Base-by-base conservation (phyloP, 2,329 filamentous ascomycete genomes). In the Pestalotiopsis sp. region DNA sequence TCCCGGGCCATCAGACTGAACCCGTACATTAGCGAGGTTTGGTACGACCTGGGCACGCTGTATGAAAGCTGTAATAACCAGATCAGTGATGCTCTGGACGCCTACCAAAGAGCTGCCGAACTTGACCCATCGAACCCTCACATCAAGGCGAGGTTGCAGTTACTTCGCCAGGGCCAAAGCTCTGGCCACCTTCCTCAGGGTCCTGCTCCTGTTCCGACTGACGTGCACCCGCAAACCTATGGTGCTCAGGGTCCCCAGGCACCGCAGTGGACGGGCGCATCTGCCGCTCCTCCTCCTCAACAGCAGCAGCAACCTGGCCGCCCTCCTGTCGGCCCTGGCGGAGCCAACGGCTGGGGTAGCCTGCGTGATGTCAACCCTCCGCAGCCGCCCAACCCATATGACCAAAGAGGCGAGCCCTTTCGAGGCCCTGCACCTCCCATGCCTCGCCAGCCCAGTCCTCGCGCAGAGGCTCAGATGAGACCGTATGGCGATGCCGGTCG, bases 41-140 rank as follows among this genome's bases (percentile, higher is more conserved):
- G 96, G 96, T 99, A 98, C 81, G 96, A 99, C 81, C 85, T 99
- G 52, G 96, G 96, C 71, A 99, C 96, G 75, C 78, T 99, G 92
- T 99, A 99, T 78, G 96, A 99, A 81, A 97, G 94, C 31, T 99
- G 96, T 82, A 98, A 99, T 86, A 98, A 98, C 83, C 96, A 99
- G 82, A 97, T 97, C 69, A 94, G 91, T 66, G 96, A 99, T 84
- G 96, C 96, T 1, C 87, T 98, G 59, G 96, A 99, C 80, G 96
- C 96, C 5, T 99, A 98, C 79, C 93, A 95, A 77, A 90, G 96
- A 74, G 96, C 96, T 56, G 95, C 95, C 45, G 96, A 99, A 79
- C 89, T 99, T 72, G 96, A 99, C 78, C 95, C 96, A 0, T 86
- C 85, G 71, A 98, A 99, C 78, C 93, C 94, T 52, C 95, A 98